phyloP scores from a whole-genome alignment of 805 yeast genomes.

The Spathaspora passalidarum region DNA sequence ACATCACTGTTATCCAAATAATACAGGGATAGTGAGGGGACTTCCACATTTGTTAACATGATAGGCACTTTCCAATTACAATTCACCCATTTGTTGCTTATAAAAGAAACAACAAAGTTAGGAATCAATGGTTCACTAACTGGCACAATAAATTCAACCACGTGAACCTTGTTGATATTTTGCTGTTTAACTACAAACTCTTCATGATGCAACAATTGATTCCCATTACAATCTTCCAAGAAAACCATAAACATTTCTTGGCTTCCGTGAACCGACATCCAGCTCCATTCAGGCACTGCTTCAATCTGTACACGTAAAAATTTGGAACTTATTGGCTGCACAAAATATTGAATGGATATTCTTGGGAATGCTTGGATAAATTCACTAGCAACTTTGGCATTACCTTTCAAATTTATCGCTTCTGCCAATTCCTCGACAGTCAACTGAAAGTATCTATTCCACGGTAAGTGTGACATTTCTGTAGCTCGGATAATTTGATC shows the following conservation, averaged over 20 bases:
- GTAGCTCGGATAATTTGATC: slow-evolving; percentile 64
- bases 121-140: slow-evolving; percentile 60
- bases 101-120: slow-evolving; percentile 63
- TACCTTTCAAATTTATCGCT: slow-evolving; percentile 69
- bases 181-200: slow-evolving; percentile 48
- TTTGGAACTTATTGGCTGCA: slow-evolving; percentile 77
- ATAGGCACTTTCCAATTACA: slow-evolving; percentile 64
- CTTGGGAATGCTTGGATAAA: slow-evolving; percentile 72
- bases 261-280: slow-evolving; percentile 63
- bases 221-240: slow-evolving; percentile 85
- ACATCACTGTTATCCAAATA: slow-evolving; percentile 17
- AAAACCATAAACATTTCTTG: slow-evolving; percentile 65
- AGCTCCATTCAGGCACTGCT: slow-evolving; percentile 68
- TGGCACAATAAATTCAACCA: slow-evolving; percentile 64
- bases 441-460: slow-evolving; percentile 71
- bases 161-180: slow-evolving; percentile 51
- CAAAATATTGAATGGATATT: slow-evolving; percentile 52
- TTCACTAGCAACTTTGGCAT: slow-evolving; percentile 58
- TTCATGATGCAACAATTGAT: slow-evolving; percentile 60
- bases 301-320: slow-evolving; percentile 65
- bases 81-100: slow-evolving; percentile 86
- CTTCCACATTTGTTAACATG: slow-evolving; percentile 44
- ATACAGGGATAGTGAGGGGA: slow-evolving; percentile 65
- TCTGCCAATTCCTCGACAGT: slow-evolving; percentile 78
- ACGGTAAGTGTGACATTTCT: slow-evolving; percentile 81